Evolutionary conservation across 805 yeast species (phyloP).

Genomic region (Yarrowia deformans): DNA sequence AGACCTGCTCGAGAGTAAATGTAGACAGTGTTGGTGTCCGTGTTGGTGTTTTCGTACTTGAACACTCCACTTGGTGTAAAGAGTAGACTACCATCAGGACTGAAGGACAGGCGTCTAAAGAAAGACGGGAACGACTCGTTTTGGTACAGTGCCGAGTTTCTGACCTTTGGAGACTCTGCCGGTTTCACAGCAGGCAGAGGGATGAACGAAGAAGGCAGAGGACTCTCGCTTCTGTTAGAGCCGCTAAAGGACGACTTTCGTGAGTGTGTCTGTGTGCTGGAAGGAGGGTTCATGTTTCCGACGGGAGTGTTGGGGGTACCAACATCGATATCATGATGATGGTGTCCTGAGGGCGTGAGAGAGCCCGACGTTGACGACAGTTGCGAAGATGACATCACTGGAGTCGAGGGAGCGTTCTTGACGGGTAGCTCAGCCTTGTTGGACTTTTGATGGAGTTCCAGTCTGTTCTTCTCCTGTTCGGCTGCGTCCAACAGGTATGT

Average conservation of each 20-base stretch:
- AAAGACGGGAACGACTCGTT: conserved; percentile 90
- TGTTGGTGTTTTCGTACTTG: conserved; percentile 49
- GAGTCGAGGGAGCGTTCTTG: conserved; percentile 38
- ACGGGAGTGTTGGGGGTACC: conserved; percentile 30
- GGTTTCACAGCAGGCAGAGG: conserved; percentile 60
- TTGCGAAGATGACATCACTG: conserved; percentile 38
- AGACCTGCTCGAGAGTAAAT: conserved; percentile 77
- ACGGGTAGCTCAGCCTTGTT: conserved; percentile 53
- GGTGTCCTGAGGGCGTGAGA: conserved; percentile 17
- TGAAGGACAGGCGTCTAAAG: conserved; percentile 82
- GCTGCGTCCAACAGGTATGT: conserved; percentile 50
- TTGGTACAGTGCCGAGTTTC: conserved; percentile 52
- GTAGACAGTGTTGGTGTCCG: conserved; percentile 71
- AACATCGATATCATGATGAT: conserved; percentile 25
- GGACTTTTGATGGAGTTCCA: conserved; percentile 41
- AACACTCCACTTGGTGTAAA: conserved; percentile 79
- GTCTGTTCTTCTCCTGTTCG: conserved; percentile 19
- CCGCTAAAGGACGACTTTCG: conserved; percentile 54
- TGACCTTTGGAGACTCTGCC: conserved; percentile 51
- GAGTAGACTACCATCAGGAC: conserved; percentile 87
- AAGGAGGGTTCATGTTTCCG: conserved; percentile 50
- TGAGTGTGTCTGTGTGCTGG: conserved; percentile 49
- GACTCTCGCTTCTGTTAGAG: conserved; percentile 27
- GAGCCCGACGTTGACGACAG: conserved; percentile 9
- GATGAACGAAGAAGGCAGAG: conserved; percentile 44